Conservation (phyloP, 2,329 filamentous ascomycete species). For the Stachybotrys echinatus region DNA sequence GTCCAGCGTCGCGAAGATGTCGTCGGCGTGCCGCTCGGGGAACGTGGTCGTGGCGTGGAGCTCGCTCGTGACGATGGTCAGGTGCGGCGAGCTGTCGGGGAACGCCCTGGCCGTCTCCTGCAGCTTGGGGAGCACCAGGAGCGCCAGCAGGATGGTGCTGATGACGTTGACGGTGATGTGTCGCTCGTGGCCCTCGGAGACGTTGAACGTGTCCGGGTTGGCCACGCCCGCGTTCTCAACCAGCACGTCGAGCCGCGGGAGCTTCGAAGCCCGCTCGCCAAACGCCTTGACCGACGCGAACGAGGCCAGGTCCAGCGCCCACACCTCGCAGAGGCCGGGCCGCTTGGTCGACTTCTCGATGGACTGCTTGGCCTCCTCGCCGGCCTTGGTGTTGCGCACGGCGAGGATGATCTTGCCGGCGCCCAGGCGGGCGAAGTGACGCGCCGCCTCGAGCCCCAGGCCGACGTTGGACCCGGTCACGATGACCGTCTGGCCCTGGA, state of each 20-base stretch:
- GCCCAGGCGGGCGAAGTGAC: conserved; percentile 27
- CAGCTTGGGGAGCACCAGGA: conserved; percentile 46
- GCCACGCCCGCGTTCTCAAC: conserved; percentile 37
- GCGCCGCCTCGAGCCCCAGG: conserved; percentile 31
- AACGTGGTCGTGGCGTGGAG: conserved; percentile 20
- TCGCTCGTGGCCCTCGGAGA: conserved; percentile 40
- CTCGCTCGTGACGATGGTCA: conserved; percentile 21
- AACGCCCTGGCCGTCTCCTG: conserved; percentile 26
- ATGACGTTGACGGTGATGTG: conserved; percentile 49
- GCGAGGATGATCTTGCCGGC: conserved; percentile 27
- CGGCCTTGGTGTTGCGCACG: conserved; percentile 1
- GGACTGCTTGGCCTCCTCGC: conserved; percentile 3
- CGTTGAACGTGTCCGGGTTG: conserved; percentile 15
- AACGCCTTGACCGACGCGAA: conserved; percentile 32
- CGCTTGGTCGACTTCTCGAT: not conserved
- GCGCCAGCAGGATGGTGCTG: conserved; percentile 42
- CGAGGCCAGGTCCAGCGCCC: not conserved
- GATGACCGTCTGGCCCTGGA: conserved; percentile 23
- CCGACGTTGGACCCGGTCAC: conserved; percentile 33
- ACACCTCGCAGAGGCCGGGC: not conserved
- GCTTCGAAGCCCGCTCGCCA: conserved; percentile 23
- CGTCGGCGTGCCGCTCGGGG: conserved; percentile 16
- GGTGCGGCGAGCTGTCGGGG: conserved; percentile 12
- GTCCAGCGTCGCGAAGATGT: conserved; percentile 23
- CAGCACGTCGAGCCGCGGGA: conserved; percentile 37